Conservation (phyloP, 2,329 filamentous ascomycete species). For the Pseudogymnoascus sp. region DNA sequence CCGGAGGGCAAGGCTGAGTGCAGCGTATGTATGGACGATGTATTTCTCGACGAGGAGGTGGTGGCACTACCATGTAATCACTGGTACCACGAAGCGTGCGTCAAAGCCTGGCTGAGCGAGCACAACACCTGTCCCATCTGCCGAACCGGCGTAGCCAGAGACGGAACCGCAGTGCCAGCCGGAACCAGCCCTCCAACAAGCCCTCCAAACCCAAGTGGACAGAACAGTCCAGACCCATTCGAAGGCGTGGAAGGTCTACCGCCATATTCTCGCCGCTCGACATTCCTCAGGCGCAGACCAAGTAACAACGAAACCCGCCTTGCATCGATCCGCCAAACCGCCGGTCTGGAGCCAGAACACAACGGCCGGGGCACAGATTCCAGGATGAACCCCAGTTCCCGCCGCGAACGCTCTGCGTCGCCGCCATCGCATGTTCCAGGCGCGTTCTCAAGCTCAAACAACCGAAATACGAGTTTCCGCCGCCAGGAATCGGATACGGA, state of each 20-base stretch:
- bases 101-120: constrained; percentile 74
- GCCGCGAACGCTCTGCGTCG: neutral
- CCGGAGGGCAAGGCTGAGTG: constrained; percentile 67
- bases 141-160: constrained; percentile 35
- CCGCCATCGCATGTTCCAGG: neutral
- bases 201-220: neutral
- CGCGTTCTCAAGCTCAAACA: neutral
- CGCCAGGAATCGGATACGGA: neutral
- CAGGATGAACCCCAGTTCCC: neutral
- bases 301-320: neutral
- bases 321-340: neutral
- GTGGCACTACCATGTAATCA: constrained; percentile 78
- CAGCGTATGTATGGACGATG: constrained; percentile 88
- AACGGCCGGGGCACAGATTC: neutral
- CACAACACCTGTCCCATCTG: constrained; percentile 91
- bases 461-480: neutral
- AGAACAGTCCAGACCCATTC: neutral
- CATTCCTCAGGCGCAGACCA: neutral
- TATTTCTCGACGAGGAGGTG: constrained; percentile 64
- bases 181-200: constrained; percentile 10
- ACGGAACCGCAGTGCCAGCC: constrained; percentile 13
- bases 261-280: neutral
- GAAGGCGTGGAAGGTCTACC: neutral
- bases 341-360: neutral
- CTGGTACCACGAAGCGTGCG: constrained; percentile 84